Evolutionary conservation across 2,329 filamentous ascomycete species (phyloP).

Genomic region (Bimuria novae-zelandiae): DNA sequence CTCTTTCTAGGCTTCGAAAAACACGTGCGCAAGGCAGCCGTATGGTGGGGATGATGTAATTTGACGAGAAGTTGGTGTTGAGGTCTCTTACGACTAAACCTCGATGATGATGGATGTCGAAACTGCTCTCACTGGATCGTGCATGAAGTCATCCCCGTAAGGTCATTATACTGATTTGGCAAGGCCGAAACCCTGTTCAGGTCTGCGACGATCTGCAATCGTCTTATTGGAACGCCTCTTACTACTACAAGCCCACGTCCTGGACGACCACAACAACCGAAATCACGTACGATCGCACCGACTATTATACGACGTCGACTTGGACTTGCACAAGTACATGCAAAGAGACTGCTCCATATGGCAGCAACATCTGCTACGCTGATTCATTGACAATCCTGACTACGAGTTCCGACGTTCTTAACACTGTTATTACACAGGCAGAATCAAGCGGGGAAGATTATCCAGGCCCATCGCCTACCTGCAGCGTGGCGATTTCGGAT

Average conservation of each 20-base stretch:
- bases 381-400: conserved; percentile 1
- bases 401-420: not conserved
- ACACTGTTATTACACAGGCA: not conserved
- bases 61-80: too few relatives aligned
- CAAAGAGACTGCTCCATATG: not conserved
- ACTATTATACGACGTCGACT: not conserved
- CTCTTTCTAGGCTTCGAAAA: not conserved
- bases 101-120: too few relatives aligned
- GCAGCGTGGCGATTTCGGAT: conserved; percentile 17
- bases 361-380: conserved; percentile 4
- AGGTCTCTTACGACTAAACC: too few relatives aligned
- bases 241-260: not conserved
- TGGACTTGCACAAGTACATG: conserved; percentile 1
- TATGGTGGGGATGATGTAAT: too few relatives aligned
- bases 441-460: not conserved
- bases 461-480: conserved; percentile 13
- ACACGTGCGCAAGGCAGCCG: too few relatives aligned
- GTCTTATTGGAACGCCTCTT: conserved; percentile 4
- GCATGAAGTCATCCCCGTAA: too few relatives aligned
- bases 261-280: not conserved
- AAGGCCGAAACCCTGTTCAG: not conserved
- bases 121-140: too few relatives aligned
- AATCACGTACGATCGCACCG: not conserved
- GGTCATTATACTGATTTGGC: not conserved
- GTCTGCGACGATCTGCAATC: conserved; percentile 1